Base-by-base conservation (phyloP, 1,284 basidiomycete genomes). In the Peniophora sp. region DNA sequence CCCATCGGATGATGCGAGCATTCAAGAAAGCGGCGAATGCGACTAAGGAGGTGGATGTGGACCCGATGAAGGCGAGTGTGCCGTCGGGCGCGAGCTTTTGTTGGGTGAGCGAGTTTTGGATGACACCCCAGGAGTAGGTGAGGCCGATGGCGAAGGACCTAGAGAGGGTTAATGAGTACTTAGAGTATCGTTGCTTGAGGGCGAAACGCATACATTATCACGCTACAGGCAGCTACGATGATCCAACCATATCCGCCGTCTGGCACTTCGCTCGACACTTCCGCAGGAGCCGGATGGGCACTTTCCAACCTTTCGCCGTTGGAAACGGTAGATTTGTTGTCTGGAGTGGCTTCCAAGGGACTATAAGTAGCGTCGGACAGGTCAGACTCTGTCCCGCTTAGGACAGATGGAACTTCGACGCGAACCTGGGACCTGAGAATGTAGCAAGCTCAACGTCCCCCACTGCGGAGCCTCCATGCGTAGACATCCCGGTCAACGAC, bases 191-290 rank as follows among this genome's bases (percentile, higher is more conserved):
- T 6, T 32, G 27, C 12, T 32, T 32, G 12, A 32, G 27, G 41
- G 16, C n/a, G 19, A 14, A 24, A 17, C 22, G 45, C 54, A 35
- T 35, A 50, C 55, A 55, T 53, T 3, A 61, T 50, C 27, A 56
- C 45, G n/a, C 58, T 55, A 47, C 58, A 61, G 3, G 51, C 56
- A 10, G 52, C 53, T 12, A 61, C 58, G 24, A 63, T 55, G 2
- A 58, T 54, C 61, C 61, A 61, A 35, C 59, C 59, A 46, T 63
- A 60, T 8, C 58, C 58, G 11, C 59, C 60, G n/a, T 62, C 61
- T 12, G 59, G 61, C 27, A 50, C 47, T n/a, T 54, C 55, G 44
- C 20, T 24, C 16, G 38, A 41, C 12, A 32, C 5, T 32, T 32
- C 27, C 12, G 27, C 6, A 6, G 27, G 27, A 6, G 27, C 5